phyloP scores from a whole-genome alignment of 2,329 filamentous ascomycete species.

The Fusarium sp. region DNA sequence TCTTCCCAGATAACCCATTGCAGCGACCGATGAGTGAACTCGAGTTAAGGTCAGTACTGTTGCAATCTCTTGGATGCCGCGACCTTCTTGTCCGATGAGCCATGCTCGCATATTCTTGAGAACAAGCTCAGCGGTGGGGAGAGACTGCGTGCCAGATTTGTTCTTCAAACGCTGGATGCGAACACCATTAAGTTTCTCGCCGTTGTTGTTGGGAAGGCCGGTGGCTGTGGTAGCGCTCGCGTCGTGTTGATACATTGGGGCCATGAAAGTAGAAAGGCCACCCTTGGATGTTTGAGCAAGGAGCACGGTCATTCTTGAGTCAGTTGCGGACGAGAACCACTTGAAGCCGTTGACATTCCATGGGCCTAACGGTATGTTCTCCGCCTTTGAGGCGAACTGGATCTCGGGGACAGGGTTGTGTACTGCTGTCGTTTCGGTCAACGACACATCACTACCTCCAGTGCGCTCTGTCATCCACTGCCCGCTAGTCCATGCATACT shows the following conservation, averaged over 20 bases:
- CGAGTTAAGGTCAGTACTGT: slow-evolving; percentile 77
- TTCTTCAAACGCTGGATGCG: slow-evolving; percentile 77
- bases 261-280: slow-evolving; percentile 64
- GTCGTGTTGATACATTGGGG: slow-evolving; percentile 68
- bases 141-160: slow-evolving; percentile 77
- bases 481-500: slow-evolving; percentile 74
- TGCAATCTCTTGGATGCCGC: slow-evolving; percentile 76
- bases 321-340: slow-evolving; percentile 60
- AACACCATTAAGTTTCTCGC: slow-evolving; percentile 73
- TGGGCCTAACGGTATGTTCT: slow-evolving; percentile 62
- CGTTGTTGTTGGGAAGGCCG: slow-evolving; percentile 43
- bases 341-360: slow-evolving; percentile 77
- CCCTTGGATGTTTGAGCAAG: slow-evolving; percentile 67
- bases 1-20: slow-evolving; percentile 66
- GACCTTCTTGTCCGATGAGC: slow-evolving; percentile 75
- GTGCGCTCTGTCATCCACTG: slow-evolving; percentile 84
- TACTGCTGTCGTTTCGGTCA: slow-evolving; percentile 73
- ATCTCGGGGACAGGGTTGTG: slow-evolving; percentile 25
- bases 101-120: slow-evolving; percentile 73
- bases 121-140: slow-evolving; percentile 80
- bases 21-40: slow-evolving; percentile 67
- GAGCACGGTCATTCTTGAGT: slow-evolving; percentile 67
- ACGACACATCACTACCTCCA: slow-evolving; percentile 77
- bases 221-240: slow-evolving; percentile 50
- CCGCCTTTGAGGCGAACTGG: slow-evolving; percentile 34